Percentiles rank a stretch among this genome's conserved stretches.
These are phyloP conservation scores for Fallopia convolvulus DNA, from an alignment of 148 eudicot species.

Conservation along the genomic window DNA sequence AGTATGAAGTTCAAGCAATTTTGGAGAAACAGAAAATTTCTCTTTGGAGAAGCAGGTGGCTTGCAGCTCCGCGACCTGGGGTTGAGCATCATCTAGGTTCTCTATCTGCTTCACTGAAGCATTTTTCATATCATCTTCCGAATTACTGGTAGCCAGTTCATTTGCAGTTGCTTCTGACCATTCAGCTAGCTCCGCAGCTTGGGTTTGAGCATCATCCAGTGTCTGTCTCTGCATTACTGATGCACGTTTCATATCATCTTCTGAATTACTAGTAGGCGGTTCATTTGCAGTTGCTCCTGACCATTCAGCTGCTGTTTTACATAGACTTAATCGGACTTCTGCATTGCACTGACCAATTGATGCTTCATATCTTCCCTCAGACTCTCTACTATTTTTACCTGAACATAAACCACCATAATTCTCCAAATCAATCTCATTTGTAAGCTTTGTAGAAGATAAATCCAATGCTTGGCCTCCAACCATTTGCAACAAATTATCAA, in stretches of 20 bases:
- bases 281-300: background rate
- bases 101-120: background rate
- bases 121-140: background rate
- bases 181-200: background rate
- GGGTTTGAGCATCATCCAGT: background rate
- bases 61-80: background rate
- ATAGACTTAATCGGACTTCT: background rate
- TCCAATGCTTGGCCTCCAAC: background rate
- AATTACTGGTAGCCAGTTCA: background rate
- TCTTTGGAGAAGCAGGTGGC: slow-evolving; percentile 13
- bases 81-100: background rate
- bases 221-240: background rate
- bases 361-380: background rate
- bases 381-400: background rate
- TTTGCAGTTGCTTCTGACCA: background rate
- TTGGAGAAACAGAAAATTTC: slow-evolving; percentile 7
- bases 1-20: slow-evolving; percentile 17
- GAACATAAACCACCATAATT: background rate
- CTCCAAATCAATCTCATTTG: background rate
- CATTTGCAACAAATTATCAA: background rate
- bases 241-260: background rate
- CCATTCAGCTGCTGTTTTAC: background rate
- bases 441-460: background rate
- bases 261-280: background rate
- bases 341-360: background rate